phyloP scores from a whole-genome alignment of 2,329 filamentous ascomycete genomes.

The Alternaria metachromatica region DNA sequence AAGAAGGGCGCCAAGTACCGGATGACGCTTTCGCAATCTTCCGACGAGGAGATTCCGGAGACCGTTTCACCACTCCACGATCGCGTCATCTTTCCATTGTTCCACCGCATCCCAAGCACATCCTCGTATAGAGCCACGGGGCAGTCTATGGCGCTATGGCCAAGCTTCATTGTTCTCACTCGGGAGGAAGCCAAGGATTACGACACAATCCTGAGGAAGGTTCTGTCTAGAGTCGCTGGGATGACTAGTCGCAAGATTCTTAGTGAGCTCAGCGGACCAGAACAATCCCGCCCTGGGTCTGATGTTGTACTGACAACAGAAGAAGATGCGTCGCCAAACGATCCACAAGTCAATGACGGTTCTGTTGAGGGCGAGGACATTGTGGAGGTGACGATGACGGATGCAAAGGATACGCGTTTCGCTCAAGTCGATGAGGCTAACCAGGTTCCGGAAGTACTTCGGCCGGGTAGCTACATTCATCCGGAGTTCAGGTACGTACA shows the following conservation, averaged over 20 bases:
- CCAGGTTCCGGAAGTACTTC: conserved; percentile 54
- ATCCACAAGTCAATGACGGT: conserved; percentile 73
- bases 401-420: conserved; percentile 53
- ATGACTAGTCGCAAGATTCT: conserved; percentile 76
- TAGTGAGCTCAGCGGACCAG: conserved; percentile 56
- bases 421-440: conserved; percentile 26
- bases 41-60: conserved; percentile 56
- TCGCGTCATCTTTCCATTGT: conserved; percentile 72
- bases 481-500: conserved; percentile 57
- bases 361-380: conserved; percentile 90
- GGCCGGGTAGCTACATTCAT: conserved; percentile 67
- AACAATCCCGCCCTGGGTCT: conserved; percentile 61
- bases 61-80: conserved; percentile 70
- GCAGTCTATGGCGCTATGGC: conserved; percentile 51
- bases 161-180: conserved; percentile 77
- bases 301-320: conserved; percentile 72
- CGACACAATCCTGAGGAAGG: conserved; percentile 78
- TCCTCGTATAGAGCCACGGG: conserved; percentile 40
- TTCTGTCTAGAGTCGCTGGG: conserved; percentile 76
- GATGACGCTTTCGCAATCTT: conserved; percentile 55
- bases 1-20: conserved; percentile 52
- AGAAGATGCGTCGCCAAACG: conserved; percentile 70
- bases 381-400: conserved; percentile 87
- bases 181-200: conserved; percentile 73
- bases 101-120: conserved; percentile 62